Conservation (phyloP, 2,329 filamentous ascomycete genomes). For the Zasmidium angulare region DNA sequence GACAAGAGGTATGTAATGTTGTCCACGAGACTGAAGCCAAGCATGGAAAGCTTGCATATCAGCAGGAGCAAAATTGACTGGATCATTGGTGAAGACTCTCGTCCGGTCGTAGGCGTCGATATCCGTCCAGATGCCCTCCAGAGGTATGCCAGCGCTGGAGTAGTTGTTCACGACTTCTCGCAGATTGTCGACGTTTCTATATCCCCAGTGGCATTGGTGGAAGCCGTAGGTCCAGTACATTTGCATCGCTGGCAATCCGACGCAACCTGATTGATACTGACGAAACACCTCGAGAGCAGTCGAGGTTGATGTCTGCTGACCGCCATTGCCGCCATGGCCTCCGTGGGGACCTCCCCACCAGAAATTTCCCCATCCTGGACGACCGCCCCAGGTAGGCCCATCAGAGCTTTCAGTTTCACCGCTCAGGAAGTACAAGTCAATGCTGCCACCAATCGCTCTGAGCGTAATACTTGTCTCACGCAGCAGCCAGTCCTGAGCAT, state of each 20-base stretch:
- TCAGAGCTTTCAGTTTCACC: slow-evolving; percentile 42
- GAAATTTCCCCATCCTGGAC: not conserved
- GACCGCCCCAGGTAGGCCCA: not conserved
- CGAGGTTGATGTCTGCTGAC: slow-evolving; percentile 27
- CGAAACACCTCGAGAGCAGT: slow-evolving; percentile 27
- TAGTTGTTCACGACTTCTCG: slow-evolving; percentile 57
- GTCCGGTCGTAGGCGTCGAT: slow-evolving; percentile 41
- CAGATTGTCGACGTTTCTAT: slow-evolving; percentile 66
- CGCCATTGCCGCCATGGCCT: not conserved
- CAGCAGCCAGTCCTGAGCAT: slow-evolving; percentile 36
- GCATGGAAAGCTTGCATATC: slow-evolving; percentile 51
- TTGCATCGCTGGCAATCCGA: slow-evolving; percentile 73
- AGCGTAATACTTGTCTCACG: slow-evolving; percentile 29
- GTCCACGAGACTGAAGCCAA: slow-evolving; percentile 50
- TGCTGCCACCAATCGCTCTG: slow-evolving; percentile 32
- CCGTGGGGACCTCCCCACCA: not conserved
- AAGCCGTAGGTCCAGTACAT: slow-evolving; percentile 79
- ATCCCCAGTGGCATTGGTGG: slow-evolving; percentile 69
- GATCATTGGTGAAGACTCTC: slow-evolving; percentile 57
- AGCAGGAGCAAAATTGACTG: slow-evolving; percentile 46
- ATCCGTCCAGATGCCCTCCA: slow-evolving; percentile 40
- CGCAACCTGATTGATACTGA: slow-evolving; percentile 46
- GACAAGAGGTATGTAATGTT: slow-evolving; percentile 58
- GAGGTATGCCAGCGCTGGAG: slow-evolving; percentile 51
- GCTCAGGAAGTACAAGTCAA: slow-evolving; percentile 77